Evolutionary conservation across 78 protist species (phyloP), one percentile per base, ranked within the genome.

Genomic region (Protostelium mycophagum): DNA sequence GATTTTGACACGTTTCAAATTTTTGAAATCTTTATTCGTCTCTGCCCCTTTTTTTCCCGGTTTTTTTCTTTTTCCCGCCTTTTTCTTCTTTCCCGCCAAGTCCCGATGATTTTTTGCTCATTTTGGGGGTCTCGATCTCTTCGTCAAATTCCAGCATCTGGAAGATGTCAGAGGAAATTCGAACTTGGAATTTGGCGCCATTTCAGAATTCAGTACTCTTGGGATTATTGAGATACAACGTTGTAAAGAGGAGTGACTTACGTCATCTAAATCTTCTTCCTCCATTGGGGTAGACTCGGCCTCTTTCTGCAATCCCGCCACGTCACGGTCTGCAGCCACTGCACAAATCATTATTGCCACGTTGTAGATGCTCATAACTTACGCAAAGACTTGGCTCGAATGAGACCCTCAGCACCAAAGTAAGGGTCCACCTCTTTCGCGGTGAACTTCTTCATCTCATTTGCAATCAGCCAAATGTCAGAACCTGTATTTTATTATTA

Each of bases 351-450:
- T 16, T 25, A 16, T 51, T 16, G 73, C 16, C 73, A 16, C 16
- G 31, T 16, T 51, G 31, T 51, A 51, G 16, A 16, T 16, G 5
- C 16, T 51, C 31, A 25, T 16, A 51, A 25, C 73, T 51, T 16
- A 51, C 73, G 73, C 73, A 51, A 16, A 25, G 73, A 51, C 73
- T 51, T 51, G 73, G 73, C 31, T 16, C 73, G 73, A 51, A 51
- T 5, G 73, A 51, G 73, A 51, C 73, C 73, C 16, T 51, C 73
- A 51, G 31, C 16, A 51, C 73, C 73, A 16, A 51, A 51, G 5
- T 25, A 16, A 51, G 73, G 73, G 73, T 92, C 94, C 91, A 92
- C 38, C 88, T 92, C 94, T 85, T 89, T 88, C 35, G 87, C 94
- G 10, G 94, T 90, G 28, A 38, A 34, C 87, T 92, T 92, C 36